These are phyloP conservation scores for Colletotrichum graminicola DNA, from an alignment of 2,329 filamentous ascomycete genomes.

Conservation along the genomic window DNA sequence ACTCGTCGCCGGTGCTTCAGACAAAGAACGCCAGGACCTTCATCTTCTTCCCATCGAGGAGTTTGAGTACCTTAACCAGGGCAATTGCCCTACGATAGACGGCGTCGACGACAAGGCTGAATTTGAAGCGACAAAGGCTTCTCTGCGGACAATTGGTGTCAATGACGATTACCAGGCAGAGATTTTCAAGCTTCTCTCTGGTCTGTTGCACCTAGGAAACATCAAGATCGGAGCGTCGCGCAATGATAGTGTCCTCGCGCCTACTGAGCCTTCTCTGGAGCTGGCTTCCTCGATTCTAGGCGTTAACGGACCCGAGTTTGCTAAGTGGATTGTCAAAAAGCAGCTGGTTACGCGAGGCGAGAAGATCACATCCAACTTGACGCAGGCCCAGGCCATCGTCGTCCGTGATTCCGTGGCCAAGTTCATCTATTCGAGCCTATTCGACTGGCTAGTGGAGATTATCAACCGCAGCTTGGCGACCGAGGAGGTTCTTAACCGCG, in stretches of 20 bases:
- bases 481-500: constrained; percentile 84
- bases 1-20: constrained; percentile 90
- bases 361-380: constrained; percentile 96
- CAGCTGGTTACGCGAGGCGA: constrained; percentile 96
- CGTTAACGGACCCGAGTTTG: constrained; percentile 86
- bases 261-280: constrained; percentile 84
- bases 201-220: constrained; percentile 93
- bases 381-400: constrained; percentile 91
- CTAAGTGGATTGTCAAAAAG: constrained; percentile 99
- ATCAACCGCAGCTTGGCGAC: constrained; percentile 94
- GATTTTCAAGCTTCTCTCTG: constrained; percentile 92
- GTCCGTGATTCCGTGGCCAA: constrained; percentile 98
- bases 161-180: constrained; percentile 78
- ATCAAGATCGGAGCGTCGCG: constrained; percentile 94
- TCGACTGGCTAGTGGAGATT: constrained; percentile 98
- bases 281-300: constrained; percentile 88
- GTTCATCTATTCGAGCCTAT: constrained; percentile 97
- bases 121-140: constrained; percentile 88
- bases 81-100: constrained; percentile 89
- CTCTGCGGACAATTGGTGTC: constrained; percentile 90
- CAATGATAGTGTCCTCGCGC: constrained; percentile 85
- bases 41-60: constrained; percentile 86
- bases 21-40: constrained; percentile 83
- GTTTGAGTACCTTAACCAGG: constrained; percentile 97
- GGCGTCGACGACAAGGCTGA: constrained; percentile 96